These are phyloP conservation scores for Bremia lactucae DNA, from an alignment of 352 stramenopile genomes.

Conservation along the genomic window DNA sequence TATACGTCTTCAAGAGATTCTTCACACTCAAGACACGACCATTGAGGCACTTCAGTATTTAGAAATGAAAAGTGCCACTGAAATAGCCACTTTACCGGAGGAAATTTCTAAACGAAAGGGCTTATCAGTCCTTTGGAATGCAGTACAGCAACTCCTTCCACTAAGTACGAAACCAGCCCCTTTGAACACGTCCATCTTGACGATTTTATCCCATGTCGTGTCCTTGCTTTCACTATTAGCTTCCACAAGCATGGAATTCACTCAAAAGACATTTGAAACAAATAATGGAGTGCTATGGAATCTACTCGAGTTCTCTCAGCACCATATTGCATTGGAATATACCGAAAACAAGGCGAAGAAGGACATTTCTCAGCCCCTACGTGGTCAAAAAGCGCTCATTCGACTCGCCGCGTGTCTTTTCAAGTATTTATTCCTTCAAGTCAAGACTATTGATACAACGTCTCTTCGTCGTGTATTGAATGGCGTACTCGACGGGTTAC, in stretches of 20 bases:
- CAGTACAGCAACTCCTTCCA: conserved; percentile 24
- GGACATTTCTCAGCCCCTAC: conserved; percentile 21
- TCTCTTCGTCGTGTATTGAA: conserved; percentile 44
- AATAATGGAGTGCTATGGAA: conserved; percentile 11
- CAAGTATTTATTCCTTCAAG: conserved; percentile 50
- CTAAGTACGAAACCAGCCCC: conserved; percentile 8
- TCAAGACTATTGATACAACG: conserved; percentile 28
- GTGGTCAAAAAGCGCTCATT: conserved; percentile 48
- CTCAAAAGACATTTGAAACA: conserved; percentile 16
- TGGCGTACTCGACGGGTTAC: conserved; percentile 57
- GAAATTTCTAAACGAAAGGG: conserved; percentile 50
- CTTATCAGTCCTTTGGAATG: conserved; percentile 44
- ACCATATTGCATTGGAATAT: conserved; percentile 48
- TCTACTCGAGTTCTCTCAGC: conserved; percentile 35
- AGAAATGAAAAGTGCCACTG: conserved; percentile 60
- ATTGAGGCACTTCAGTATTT: conserved; percentile 64
- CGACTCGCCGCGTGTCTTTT: conserved; percentile 69
- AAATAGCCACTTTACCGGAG: conserved; percentile 37
- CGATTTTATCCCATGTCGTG: conserved; percentile 36
- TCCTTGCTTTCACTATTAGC: conserved; percentile 43
- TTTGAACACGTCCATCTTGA: conserved; percentile 11
- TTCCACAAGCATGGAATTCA: conserved; percentile 46
- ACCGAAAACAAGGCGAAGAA: conserved; percentile 3
- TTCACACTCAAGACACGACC: conserved; percentile 26
- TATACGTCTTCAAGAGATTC: conserved; percentile 11